These are phyloP conservation scores for Kazachstania sp. DNA, from an alignment of 1,139 yeast species.

Conservation along the genomic window DNA sequence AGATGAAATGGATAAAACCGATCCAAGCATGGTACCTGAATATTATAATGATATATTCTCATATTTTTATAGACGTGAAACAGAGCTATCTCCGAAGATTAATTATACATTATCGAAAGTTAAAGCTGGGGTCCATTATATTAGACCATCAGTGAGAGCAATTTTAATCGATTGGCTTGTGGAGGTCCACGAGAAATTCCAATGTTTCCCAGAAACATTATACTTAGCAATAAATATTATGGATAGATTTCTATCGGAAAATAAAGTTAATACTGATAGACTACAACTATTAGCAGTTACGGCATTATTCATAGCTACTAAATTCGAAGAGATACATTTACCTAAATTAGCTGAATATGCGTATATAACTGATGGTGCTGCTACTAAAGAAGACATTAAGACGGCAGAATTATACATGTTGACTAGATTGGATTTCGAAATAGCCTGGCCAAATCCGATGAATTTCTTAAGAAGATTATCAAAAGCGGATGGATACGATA, in stretches of 20 bases:
- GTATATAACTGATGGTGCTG: conserved; percentile 78
- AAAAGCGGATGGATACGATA: conserved; percentile 68
- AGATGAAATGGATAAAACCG: conserved; percentile 74
- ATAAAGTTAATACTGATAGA: conserved; percentile 69
- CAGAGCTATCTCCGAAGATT: conserved; percentile 63
- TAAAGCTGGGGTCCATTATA: conserved; percentile 38
- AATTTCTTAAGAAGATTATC: conserved; percentile 86
- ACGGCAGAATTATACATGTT: conserved; percentile 80
- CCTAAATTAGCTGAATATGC: conserved; percentile 88
- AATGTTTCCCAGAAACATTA: conserved; percentile 80
- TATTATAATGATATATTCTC: conserved; percentile 79
- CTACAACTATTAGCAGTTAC: conserved; percentile 87
- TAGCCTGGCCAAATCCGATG: conserved; percentile 91
- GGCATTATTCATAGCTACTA: conserved; percentile 83
- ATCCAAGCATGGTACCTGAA: conserved; percentile 87
- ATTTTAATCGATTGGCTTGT: conserved; percentile 91
- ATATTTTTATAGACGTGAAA: conserved; percentile 63
- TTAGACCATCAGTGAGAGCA: conserved; percentile 80
- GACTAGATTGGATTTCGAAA: conserved; percentile 65
- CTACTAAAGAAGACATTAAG: conserved; percentile 74
- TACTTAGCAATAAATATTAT: conserved; percentile 78
- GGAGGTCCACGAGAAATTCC: conserved; percentile 80
- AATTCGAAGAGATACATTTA: conserved; percentile 88
- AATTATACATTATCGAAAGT: conserved; percentile 37
- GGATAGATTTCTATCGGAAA: conserved; percentile 81